phyloP scores from a whole-genome alignment of 2,329 filamentous ascomycete genomes.

The Ophiocordyceps camponoti-rufipedis region DNA sequence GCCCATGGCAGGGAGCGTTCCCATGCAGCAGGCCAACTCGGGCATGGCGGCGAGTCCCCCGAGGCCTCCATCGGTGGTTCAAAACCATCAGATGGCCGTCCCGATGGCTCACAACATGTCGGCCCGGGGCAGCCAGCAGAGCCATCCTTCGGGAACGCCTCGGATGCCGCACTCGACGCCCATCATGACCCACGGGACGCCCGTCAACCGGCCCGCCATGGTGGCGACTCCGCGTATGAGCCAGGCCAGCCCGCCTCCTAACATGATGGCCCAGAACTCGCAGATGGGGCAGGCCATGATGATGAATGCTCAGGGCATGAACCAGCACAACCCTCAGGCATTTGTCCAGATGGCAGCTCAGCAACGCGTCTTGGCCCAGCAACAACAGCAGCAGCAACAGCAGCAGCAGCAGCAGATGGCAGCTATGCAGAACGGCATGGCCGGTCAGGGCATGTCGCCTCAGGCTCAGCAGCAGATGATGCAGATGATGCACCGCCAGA shows the following conservation, averaged over 20 bases:
- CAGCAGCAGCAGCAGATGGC: slow-evolving; percentile 25
- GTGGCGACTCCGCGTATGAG: slow-evolving; percentile 41
- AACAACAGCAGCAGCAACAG: slow-evolving; percentile 26
- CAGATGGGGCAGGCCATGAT: slow-evolving; percentile 34
- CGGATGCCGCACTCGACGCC: slow-evolving; percentile 43
- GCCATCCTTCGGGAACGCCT: slow-evolving; percentile 44
- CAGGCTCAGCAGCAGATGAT: slow-evolving; percentile 20
- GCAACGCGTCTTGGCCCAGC: slow-evolving; percentile 25
- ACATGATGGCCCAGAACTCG: slow-evolving; percentile 37
- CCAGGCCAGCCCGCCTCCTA: slow-evolving; percentile 42
- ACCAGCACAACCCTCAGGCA: slow-evolving; percentile 17
- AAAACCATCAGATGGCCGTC: slow-evolving; percentile 37
- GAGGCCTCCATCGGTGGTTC: slow-evolving; percentile 46
- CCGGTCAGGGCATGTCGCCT: slow-evolving; percentile 16
- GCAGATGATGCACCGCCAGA: slow-evolving; percentile 19
- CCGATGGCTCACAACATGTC: slow-evolving; percentile 47
- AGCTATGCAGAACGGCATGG: slow-evolving; percentile 20
- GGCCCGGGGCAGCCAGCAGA: slow-evolving; percentile 46
- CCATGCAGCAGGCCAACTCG: slow-evolving; percentile 48
- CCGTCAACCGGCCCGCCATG: slow-evolving; percentile 32
- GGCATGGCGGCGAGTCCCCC: slow-evolving; percentile 52
- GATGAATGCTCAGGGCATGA: slow-evolving; percentile 29
- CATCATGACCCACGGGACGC: slow-evolving; percentile 40
- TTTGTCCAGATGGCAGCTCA: slow-evolving; percentile 30
- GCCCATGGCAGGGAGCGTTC: slow-evolving; percentile 40